Evolutionary conservation across 164 flowering plant species (phyloP), one percentile per base, ranked within the genome.

Genomic region (Annona cherimola): DNA sequence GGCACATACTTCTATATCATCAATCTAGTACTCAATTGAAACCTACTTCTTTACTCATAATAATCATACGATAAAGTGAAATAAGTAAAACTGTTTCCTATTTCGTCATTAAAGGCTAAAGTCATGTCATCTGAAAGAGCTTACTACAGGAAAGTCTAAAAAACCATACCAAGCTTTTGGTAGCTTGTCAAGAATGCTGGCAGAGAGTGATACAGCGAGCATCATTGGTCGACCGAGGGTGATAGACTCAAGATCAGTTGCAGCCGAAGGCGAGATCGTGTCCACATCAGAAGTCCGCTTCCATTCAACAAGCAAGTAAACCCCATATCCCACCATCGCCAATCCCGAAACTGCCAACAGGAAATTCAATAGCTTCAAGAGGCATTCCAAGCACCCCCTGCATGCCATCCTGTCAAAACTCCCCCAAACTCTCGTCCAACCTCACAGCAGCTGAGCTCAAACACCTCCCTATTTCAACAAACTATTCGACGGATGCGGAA

Each of bases 241-340:
- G 8, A 84, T 46, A 72, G 84, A 45, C 62, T 67, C 80, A 3
- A 40, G 69, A 73, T 63, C 76, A 26, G 45, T 76, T 26, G 54
- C 77, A 59, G 74, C 69, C 4, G 61, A 72, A 41, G 61, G 69
- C 57, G 57, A 40, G 42, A 35, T 4, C 62, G 19, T 16, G 40
- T 54, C 42, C 2, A 50, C 59, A 4, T 39, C 35, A 64, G 67
- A 73, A 65, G 18, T 11, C 70, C 71, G 80, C 71, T 70, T 79
- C 78, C 86, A 94, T 77, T 83, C 87, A 43, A 92, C 89, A 67
- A 88, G 84, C 77, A 94, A 80, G 84, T 94, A 94, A 69, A 94
- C 84, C 57, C 97, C 99, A 80, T 94, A 92, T 0, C 97, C 99
- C 72, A 92, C 79, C 91, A 94, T 91, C 6, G 93, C 93, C 76